Conservation (phyloP, 345 rosid genomes). For the Dipteronia sinensis region DNA sequence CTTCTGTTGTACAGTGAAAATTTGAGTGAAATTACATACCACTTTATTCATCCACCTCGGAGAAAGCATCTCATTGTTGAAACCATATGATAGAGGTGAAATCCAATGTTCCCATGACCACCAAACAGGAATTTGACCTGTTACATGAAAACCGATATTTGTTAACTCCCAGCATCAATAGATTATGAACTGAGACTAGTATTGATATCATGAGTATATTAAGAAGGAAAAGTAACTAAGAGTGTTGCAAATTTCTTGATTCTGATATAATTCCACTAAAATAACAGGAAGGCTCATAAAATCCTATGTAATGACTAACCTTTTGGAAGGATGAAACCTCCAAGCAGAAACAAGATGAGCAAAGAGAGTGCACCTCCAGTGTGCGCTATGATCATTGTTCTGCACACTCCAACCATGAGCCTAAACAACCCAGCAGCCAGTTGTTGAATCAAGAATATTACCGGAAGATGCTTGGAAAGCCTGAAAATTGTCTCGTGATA, state of each 20-base stretch:
- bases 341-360: constrained; percentile 71
- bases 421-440: constrained; percentile 79
- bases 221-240: too few relatives aligned
- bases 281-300: constrained; percentile 29
- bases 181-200: background rate
- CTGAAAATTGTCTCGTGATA: constrained; percentile 47
- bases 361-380: constrained; percentile 76
- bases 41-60: too few relatives aligned
- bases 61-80: constrained; percentile 64
- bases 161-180: background rate
- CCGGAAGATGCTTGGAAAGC: constrained; percentile 73
- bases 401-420: constrained; percentile 65
- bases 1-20: too few relatives aligned
- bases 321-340: constrained; percentile 80
- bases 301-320: constrained; percentile 28
- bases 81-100: constrained; percentile 75
- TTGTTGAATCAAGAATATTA: constrained; percentile 74
- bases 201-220: background rate
- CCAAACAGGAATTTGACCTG: constrained; percentile 77
- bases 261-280: too few relatives aligned
- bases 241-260: too few relatives aligned
- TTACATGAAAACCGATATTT: constrained; percentile 7
- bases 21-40: background rate
- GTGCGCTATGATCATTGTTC: constrained; percentile 77
- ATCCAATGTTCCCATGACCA: constrained; percentile 95